Percentiles rank a stretch among this genome's conserved stretches.
Conservation (phyloP, 352 stramenopile genomes). For the Phytophthora constricta region DNA sequence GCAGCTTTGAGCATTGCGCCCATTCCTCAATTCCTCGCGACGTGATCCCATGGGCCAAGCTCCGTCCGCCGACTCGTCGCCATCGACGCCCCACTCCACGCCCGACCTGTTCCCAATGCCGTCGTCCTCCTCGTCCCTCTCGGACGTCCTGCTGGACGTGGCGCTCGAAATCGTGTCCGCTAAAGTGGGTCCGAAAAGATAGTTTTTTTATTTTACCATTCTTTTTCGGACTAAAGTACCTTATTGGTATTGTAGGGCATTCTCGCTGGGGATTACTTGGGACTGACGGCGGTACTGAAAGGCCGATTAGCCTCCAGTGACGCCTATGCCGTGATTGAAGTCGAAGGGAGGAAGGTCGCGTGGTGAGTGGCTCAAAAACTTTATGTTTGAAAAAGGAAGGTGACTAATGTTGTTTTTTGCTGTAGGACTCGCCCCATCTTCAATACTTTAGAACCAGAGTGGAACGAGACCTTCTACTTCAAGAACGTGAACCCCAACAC, state of each 20-base stretch:
- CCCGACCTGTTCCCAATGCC: neutral
- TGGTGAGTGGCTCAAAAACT: too few species aligned
- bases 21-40: neutral
- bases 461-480: slow-evolving; percentile 50
- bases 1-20: too few species aligned
- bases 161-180: slow-evolving; percentile 44
- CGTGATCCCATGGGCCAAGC: neutral
- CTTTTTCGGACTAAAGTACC: neutral
- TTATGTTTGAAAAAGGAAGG: too few species aligned
- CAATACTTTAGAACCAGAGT: slow-evolving; percentile 39
- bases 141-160: slow-evolving; percentile 25
- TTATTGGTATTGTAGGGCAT: slow-evolving; percentile 21
- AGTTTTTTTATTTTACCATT: neutral
- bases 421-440: slow-evolving; percentile 42
- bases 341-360: slow-evolving; percentile 40
- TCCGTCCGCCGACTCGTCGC: neutral
- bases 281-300: slow-evolving; percentile 29
- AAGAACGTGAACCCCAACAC: slow-evolving; percentile 36
- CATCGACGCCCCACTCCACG: neutral
- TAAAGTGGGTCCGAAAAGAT: slow-evolving; percentile 15
- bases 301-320: slow-evolving; percentile 44
- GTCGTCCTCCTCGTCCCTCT: slow-evolving; percentile 1
- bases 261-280: slow-evolving; percentile 32
- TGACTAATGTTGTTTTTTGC: neutral
- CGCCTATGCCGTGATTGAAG: slow-evolving; percentile 44